Evolutionary conservation across 345 rosid species (phyloP), one percentile per base, ranked within the genome.

Genomic region (thale cress (Arabidopsis thaliana)): DNA sequence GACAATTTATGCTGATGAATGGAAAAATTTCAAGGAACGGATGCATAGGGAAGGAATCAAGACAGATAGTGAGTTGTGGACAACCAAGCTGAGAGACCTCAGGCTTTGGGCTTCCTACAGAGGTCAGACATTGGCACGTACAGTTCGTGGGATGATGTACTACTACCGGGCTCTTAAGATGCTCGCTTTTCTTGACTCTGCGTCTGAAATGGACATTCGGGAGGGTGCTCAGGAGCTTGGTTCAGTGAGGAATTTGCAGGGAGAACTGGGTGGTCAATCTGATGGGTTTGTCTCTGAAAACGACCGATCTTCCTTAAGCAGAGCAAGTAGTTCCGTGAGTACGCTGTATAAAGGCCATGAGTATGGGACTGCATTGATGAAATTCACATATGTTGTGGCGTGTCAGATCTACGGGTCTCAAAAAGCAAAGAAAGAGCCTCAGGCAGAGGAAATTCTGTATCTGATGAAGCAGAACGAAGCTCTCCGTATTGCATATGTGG

Each of bases 101-200:
- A 85, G 97, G 85, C 91, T 88, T 72, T 94, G 98, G 98, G 97
- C 97, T 55, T 94, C 98, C 49, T 91, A 88, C 86, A 86, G 98
- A 83, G 98, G 98, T 79, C 97, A 94, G 82, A 91, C 98, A 32
- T 89, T 94, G 77, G 81, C 89, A 56, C 96, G 97, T 53, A 94
- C 98, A 13, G 97, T 91, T 60, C 85, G 97, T 80, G 98, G 98
- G 81, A 94, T 94, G 98, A 94, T 94, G 97, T 94, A 94, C 68
- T 91, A 91, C 75, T 86, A 94, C 76, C 88, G 97, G 58, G 98
- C 98, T 71, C 97, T 94, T 11, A 94, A 84, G 82, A 86, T 90
- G 97, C 88, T 91, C 16, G 93, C 96, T 67, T 94, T 89, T 75
- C 96, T 94, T 78, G 98, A 94, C 85, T 88, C 98, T 72, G 98